Percentiles rank a stretch among this genome's conserved stretches.
Evolutionary conservation across 257 asterid species (phyloP).

Genomic region (Knoxia roxburghii): DNA sequence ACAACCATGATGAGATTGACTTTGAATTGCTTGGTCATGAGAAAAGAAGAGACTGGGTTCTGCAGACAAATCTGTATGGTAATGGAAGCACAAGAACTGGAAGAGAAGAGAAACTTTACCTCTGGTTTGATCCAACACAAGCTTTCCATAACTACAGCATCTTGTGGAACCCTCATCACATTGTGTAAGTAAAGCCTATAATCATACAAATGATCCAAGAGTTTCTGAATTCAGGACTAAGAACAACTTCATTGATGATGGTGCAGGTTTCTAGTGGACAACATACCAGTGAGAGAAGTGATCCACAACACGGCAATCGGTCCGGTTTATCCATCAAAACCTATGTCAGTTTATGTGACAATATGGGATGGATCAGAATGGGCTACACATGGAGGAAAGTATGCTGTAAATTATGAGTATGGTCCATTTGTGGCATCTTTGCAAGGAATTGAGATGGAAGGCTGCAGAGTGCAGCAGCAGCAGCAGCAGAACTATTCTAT

Average conservation of each 20-base stretch:
- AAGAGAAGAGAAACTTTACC: slow-evolving; percentile 79
- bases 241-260: neutral
- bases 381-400: slow-evolving; percentile 93
- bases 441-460: slow-evolving; percentile 54
- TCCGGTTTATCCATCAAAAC: slow-evolving; percentile 63
- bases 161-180: slow-evolving; percentile 81
- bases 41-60: slow-evolving; percentile 68
- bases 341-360: slow-evolving; percentile 60
- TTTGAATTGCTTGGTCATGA: slow-evolving; percentile 81
- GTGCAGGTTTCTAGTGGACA: slow-evolving; percentile 70
- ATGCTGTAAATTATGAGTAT: slow-evolving; percentile 54
- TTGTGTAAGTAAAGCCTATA: slow-evolving; percentile 69
- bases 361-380: slow-evolving; percentile 88
- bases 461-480: slow-evolving; percentile 35
- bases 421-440: slow-evolving; percentile 56
- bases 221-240: neutral
- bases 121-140: slow-evolving; percentile 82
- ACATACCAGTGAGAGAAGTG: slow-evolving; percentile 67
- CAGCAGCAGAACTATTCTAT: slow-evolving; percentile 9
- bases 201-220: no score
- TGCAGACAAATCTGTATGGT: slow-evolving; percentile 77
- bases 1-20: slow-evolving; percentile 78
- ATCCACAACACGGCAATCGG: slow-evolving; percentile 40
- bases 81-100: slow-evolving; percentile 81
- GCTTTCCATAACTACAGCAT: slow-evolving; percentile 67